Evolutionary conservation across 2,329 filamentous ascomycete genomes (phyloP).

Genomic region (Colletotrichum chlorophyti): DNA sequence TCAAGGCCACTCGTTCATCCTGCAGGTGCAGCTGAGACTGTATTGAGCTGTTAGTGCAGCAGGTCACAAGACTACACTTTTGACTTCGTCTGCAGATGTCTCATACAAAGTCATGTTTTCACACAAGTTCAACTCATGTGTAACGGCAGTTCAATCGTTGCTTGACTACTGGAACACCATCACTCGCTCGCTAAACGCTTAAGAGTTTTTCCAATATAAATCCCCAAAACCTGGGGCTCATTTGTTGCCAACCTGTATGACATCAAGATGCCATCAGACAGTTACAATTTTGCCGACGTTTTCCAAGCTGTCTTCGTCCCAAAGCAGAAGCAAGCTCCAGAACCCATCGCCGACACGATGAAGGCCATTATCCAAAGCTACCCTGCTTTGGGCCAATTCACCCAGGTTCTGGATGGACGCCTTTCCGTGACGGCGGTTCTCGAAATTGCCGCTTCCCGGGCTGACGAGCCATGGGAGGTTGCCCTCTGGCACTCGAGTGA

Average conservation of each 20-base stretch:
- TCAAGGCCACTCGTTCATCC: constrained; percentile 14
- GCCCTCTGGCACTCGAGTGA: constrained; percentile 74
- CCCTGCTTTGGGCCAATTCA: constrained; percentile 80
- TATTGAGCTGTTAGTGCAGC: constrained; percentile 24
- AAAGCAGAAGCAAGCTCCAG: constrained; percentile 42
- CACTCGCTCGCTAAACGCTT: too few relatives aligned
- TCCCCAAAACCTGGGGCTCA: not conserved
- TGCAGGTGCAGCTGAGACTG: constrained; percentile 22
- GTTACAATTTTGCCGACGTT: constrained; percentile 43
- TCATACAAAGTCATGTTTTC: constrained; percentile 9
- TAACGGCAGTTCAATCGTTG: not conserved
- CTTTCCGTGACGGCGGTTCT: constrained; percentile 73
- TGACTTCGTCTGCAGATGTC: constrained; percentile 19
- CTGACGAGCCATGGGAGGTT: constrained; percentile 71
- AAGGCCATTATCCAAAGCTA: constrained; percentile 54
- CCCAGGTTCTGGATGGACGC: constrained; percentile 57
- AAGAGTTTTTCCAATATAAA: not conserved
- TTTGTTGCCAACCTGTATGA: not conserved
- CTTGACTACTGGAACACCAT: too few relatives aligned
- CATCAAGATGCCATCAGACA: constrained; percentile 27
- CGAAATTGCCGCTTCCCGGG: constrained; percentile 64
- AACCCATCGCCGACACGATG: constrained; percentile 39
- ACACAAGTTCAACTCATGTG: constrained; percentile 1
- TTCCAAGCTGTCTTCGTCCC: constrained; percentile 46
- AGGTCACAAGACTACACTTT: constrained; percentile 25